phyloP scores from a whole-genome alignment of 2,329 filamentous ascomycete genomes.

The Teratosphaeriaceae sp. region DNA sequence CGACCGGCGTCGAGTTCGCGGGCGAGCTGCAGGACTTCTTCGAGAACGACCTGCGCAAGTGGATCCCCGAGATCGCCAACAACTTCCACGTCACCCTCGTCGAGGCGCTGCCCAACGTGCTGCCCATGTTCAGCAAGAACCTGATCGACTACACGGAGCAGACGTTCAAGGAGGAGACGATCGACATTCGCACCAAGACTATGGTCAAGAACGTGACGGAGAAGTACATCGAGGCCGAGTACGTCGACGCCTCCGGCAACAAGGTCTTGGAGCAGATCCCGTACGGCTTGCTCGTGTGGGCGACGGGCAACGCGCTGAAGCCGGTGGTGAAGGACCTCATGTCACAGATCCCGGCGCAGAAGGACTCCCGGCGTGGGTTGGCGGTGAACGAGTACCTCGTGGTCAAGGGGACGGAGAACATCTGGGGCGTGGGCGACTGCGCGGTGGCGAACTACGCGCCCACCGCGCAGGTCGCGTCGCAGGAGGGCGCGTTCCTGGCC shows the following conservation, averaged over 20 bases:
- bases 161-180: slow-evolving; percentile 98
- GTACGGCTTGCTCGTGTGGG: slow-evolving; percentile 96
- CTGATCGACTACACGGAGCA: slow-evolving; percentile 99
- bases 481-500: slow-evolving; percentile 93
- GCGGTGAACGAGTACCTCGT: slow-evolving; percentile 98
- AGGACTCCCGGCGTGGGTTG: slow-evolving; percentile 87
- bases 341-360: slow-evolving; percentile 84
- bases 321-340: slow-evolving; percentile 88
- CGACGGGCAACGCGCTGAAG: slow-evolving; percentile 91
- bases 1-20: slow-evolving; percentile 96
- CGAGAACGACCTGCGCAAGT: slow-evolving; percentile 95
- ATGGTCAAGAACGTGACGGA: slow-evolving; percentile 98
- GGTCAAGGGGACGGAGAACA: slow-evolving; percentile 91
- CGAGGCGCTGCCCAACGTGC: slow-evolving; percentile 87
- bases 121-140: slow-evolving; percentile 98
- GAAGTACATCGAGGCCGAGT: slow-evolving; percentile 86
- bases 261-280: slow-evolving; percentile 78
- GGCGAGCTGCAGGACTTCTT: slow-evolving; percentile 99
- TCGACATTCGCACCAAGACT: slow-evolving; percentile 91
- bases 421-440: slow-evolving; percentile 98
- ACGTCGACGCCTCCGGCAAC: slow-evolving; percentile 71
- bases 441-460: slow-evolving; percentile 96
- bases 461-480: slow-evolving; percentile 90
- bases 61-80: slow-evolving; percentile 89
- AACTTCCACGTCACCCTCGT: slow-evolving; percentile 97